A percentile compares a stretch with the other conserved stretches of the same genome.
phyloP scores from a whole-genome alignment of 2,329 filamentous ascomycete species.

The Ceratocystis lukuohia region DNA sequence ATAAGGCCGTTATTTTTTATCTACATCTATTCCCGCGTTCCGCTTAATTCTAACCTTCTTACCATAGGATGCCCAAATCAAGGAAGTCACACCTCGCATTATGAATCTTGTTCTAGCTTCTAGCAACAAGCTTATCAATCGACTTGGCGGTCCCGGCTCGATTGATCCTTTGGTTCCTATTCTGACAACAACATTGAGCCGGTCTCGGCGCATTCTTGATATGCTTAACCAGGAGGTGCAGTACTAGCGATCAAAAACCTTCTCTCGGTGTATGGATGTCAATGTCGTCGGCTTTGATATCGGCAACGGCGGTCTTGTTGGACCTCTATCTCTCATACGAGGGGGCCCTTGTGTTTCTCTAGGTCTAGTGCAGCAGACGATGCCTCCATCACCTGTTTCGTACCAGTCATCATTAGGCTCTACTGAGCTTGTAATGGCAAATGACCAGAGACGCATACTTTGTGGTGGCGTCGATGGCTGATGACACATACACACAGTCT shows the following conservation, averaged over 20 bases:
- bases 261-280: not conserved
- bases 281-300: not conserved
- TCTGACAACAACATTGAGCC: constrained; percentile 33
- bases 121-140: constrained; percentile 40
- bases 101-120: constrained; percentile 40
- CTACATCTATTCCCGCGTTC: not conserved
- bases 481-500: too few relatives aligned
- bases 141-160: constrained; percentile 30
- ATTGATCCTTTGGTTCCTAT: constrained; percentile 35
- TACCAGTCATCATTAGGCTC: not conserved
- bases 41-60: constrained; percentile 22
- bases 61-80: constrained; percentile 40
- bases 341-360: not conserved
- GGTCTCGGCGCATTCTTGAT: constrained; percentile 27
- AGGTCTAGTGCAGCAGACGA: not conserved
- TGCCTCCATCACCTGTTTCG: not conserved
- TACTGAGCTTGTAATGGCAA: not conserved
- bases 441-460: not conserved
- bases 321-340: not conserved
- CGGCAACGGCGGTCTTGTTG: not conserved
- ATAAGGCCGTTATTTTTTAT: not conserved
- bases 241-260: constrained; percentile 4
- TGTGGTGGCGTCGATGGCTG: not conserved
- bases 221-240: constrained; percentile 11
- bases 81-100: constrained; percentile 43